Evolutionary conservation across 306 rosid genomes (phyloP).

Genomic region (Ceratonia siliqua): DNA sequence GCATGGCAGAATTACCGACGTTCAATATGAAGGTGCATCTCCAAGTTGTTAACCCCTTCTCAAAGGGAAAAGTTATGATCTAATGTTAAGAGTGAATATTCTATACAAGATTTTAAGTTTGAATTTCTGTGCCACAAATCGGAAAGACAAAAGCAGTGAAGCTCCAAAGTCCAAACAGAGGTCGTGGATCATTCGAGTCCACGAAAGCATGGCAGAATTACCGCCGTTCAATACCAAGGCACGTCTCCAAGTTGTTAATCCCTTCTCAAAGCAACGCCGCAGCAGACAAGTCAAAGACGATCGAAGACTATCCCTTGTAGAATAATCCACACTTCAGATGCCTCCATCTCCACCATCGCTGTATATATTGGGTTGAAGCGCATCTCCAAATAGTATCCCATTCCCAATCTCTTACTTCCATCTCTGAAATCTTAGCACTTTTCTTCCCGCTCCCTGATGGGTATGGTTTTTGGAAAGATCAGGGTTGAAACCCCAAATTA

Average conservation of each 20-base stretch:
- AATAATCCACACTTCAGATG: not conserved
- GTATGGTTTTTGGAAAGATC: constrained; percentile 77
- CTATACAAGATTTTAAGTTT: too few relatives aligned
- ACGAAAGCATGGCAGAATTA: not conserved
- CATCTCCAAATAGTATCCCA: not conserved
- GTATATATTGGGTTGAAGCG: constrained; percentile 8
- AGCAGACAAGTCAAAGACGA: not conserved
- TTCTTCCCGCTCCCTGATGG: constrained; percentile 50
- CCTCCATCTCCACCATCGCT: not conserved
- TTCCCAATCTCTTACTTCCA: not conserved
- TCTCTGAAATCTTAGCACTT: not conserved
- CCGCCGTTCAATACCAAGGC: not conserved
- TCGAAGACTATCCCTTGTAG: not conserved
- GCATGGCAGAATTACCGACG: not conserved
- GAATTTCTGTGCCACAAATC: too few relatives aligned
- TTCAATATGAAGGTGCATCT: not conserved
- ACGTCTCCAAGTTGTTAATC: constrained; percentile 7
- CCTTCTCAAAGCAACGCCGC: constrained; percentile 31
- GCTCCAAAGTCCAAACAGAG: not conserved
- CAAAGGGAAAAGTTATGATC: too few relatives aligned
- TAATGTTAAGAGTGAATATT: too few relatives aligned
- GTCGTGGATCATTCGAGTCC: constrained; percentile 32
- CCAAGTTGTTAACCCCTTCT: constrained; percentile 29
- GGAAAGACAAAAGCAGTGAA: too few relatives aligned
- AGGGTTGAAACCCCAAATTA: constrained; percentile 62